These are phyloP conservation scores for Mycena kentingensis DNA, from an alignment of 768 basidiomycete genomes.

Conservation along the genomic window DNA sequence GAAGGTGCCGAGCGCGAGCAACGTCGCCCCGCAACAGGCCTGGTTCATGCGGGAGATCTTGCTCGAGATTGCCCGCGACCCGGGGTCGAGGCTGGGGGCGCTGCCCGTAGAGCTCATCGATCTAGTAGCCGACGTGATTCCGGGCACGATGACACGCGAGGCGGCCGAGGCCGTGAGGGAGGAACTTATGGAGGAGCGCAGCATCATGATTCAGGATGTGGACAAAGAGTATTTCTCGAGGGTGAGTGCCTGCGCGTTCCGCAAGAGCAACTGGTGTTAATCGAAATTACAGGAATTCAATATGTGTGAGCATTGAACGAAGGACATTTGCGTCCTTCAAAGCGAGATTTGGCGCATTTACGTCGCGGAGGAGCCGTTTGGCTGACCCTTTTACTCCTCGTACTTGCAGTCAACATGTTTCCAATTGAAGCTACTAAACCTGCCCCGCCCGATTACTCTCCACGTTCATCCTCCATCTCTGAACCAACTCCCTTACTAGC, in stretches of 20 bases:
- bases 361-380: too few species aligned
- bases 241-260: background rate
- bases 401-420: too few species aligned
- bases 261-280: too few species aligned
- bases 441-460: too few species aligned
- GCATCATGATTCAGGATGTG: background rate
- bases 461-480: too few species aligned
- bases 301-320: too few species aligned
- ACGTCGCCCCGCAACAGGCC: background rate
- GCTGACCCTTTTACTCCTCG: too few species aligned
- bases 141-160: background rate
- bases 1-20: background rate
- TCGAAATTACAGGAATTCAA: too few species aligned
- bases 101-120: background rate
- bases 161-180: background rate
- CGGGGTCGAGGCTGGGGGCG: background rate
- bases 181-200: background rate
- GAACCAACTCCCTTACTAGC: too few species aligned
- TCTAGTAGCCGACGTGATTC: background rate
- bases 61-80: background rate
- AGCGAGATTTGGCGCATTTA: too few species aligned
- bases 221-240: background rate
- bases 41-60: background rate
- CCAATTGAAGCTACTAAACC: too few species aligned
- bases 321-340: too few species aligned